Conservation (phyloP, 2,329 filamentous ascomycete genomes). For the Coniochaeta prunicola region DNA sequence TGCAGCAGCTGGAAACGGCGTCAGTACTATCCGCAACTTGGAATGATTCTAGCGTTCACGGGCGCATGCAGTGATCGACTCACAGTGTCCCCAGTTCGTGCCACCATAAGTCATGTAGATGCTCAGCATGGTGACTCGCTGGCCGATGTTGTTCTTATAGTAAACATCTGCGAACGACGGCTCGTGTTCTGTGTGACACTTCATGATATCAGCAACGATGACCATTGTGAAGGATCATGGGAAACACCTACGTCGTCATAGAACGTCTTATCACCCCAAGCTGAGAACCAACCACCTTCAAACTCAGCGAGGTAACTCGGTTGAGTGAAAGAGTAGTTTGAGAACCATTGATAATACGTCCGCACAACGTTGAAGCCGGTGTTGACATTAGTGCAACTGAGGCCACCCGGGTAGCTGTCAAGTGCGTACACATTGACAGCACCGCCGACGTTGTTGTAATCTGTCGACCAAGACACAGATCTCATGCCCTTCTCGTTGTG, state of each 20-base stretch:
- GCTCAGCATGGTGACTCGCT: constrained; percentile 38
- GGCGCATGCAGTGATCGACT: no score
- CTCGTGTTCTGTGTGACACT: constrained; percentile 34
- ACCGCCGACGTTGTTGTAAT: constrained; percentile 49
- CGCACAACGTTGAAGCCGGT: constrained; percentile 41
- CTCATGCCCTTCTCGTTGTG: constrained; percentile 45
- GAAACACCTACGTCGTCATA: constrained; percentile 32
- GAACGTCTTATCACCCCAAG: constrained; percentile 41
- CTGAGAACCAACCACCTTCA: constrained; percentile 44
- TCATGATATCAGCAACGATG: neutral
- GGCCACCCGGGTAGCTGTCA: constrained; percentile 37
- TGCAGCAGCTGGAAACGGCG: constrained; percentile 23
- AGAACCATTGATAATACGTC: constrained; percentile 50
- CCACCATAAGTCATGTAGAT: constrained; percentile 48
- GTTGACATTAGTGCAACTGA: constrained; percentile 41
- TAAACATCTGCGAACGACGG: constrained; percentile 45
- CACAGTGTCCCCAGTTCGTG: constrained; percentile 46
- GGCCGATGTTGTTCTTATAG: constrained; percentile 48
- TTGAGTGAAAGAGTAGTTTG: constrained; percentile 46
- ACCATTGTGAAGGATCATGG: neutral
- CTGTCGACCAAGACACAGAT: constrained; percentile 42
- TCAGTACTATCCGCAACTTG: neutral
- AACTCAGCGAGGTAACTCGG: constrained; percentile 47
- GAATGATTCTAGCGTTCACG: no score
- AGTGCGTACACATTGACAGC: constrained; percentile 42